Percentiles rank a stretch among this genome's conserved stretches.
Evolutionary conservation across 768 basidiomycete genomes (phyloP).

Genomic region (Suillus fuscotomentosus): DNA sequence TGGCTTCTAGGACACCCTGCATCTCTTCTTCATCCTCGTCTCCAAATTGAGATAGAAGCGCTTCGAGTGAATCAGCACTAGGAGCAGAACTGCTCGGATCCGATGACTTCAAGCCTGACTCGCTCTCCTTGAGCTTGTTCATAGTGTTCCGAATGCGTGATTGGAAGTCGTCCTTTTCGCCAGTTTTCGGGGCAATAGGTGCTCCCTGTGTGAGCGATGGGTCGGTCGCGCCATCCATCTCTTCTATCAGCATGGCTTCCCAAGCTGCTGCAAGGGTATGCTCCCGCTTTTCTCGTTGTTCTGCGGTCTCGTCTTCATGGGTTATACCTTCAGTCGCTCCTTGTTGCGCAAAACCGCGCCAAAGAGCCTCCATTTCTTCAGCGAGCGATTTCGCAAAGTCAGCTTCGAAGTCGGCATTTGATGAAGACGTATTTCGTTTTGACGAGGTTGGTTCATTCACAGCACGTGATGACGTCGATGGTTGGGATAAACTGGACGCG

Average conservation of each 20-base stretch:
- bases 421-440: slow-evolving; percentile 4
- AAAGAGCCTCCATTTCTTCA: slow-evolving; percentile 43
- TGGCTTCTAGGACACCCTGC: slow-evolving; percentile 68
- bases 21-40: slow-evolving; percentile 51
- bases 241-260: slow-evolving; percentile 71
- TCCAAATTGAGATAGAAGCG: slow-evolving; percentile 50
- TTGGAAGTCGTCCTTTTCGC: slow-evolving; percentile 53
- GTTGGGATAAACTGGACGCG: slow-evolving; percentile 9
- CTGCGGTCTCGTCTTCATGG: slow-evolving; percentile 4
- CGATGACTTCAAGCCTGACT: slow-evolving; percentile 36
- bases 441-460: slow-evolving; percentile 19
- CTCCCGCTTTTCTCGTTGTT: slow-evolving; percentile 28
- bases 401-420: slow-evolving; percentile 15
- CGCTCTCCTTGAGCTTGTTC: slow-evolving; percentile 70
- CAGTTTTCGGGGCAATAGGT: slow-evolving; percentile 7
- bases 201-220: slow-evolving; percentile 14
- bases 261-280: slow-evolving; percentile 55
- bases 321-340: slow-evolving; percentile 15
- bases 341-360: slow-evolving; percentile 27
- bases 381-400: slow-evolving; percentile 42
- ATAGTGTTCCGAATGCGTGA: slow-evolving; percentile 68
- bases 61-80: slow-evolving; percentile 42
- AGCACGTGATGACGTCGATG: slow-evolving; percentile 14
- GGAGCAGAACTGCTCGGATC: slow-evolving; percentile 4
- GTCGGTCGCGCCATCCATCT: slow-evolving; percentile 42